Percentiles rank a stretch among this genome's conserved stretches.
These are phyloP conservation scores for Pistacia vera DNA, from an alignment of 345 rosid genomes.

Conservation along the genomic window DNA sequence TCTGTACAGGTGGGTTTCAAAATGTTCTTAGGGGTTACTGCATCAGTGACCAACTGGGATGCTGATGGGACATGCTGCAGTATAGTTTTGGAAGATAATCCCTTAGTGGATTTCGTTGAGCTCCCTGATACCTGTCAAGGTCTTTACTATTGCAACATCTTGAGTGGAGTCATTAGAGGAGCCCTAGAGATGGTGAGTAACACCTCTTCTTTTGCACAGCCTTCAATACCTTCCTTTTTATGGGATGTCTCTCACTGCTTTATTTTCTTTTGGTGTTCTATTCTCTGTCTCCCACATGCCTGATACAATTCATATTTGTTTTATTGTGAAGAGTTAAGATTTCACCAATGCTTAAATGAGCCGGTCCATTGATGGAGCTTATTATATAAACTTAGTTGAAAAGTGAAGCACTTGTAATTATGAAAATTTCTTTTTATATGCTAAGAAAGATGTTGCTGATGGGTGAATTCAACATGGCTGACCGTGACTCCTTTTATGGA, in stretches of 20 bases:
- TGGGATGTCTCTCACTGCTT: background rate
- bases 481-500: background rate
- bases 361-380: background rate
- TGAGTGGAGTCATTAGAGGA: conserved; percentile 88
- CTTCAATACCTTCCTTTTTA: background rate
- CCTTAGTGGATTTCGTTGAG: conserved; percentile 86
- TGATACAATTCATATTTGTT: background rate
- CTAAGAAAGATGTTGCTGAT: background rate
- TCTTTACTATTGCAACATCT: conserved; percentile 80
- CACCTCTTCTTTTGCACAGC: background rate
- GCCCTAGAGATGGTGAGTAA: conserved; percentile 86
- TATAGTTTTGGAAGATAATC: conserved; percentile 82
- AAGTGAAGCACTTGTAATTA: background rate
- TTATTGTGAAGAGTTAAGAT: background rate
- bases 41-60: conserved; percentile 83
- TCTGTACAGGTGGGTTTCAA: conserved; percentile 76
- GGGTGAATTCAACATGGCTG: background rate
- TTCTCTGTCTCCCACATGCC: background rate
- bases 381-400: background rate
- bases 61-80: conserved; percentile 82
- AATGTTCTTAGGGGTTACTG: conserved; percentile 89
- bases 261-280: background rate
- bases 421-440: background rate
- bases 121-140: conserved; percentile 94
- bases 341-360: background rate